Evolutionary conservation across 257 asterid species (phyloP).

Genomic region (Fraxinus quadrangulata): DNA sequence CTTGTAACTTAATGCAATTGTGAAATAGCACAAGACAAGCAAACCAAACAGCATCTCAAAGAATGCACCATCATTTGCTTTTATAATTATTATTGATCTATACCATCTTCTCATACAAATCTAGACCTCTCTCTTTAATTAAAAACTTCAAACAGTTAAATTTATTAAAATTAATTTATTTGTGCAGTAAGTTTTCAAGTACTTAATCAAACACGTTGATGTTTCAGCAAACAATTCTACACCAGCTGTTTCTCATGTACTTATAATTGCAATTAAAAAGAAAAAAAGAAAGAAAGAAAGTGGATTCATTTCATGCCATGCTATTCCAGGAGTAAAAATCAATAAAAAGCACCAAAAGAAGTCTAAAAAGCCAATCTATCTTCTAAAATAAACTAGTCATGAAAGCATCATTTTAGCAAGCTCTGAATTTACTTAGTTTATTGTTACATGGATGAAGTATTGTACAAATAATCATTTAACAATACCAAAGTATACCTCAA

Average conservation of each 20-base stretch:
- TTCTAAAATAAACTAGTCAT: neutral
- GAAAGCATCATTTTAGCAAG: constrained; percentile 17
- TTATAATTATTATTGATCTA: neutral
- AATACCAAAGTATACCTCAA: constrained; percentile 54
- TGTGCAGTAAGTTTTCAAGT: constrained; percentile 8
- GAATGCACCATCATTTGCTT: constrained; percentile 4
- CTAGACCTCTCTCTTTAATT: neutral
- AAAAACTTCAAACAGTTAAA: neutral
- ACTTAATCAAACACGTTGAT: neutral
- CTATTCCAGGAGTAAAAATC: neutral
- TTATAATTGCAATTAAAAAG: neutral
- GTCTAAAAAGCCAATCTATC: neutral
- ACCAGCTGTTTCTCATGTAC: neutral
- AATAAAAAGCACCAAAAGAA: neutral
- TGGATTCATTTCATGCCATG: neutral
- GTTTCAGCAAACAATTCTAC: neutral
- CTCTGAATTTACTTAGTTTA: constrained; percentile 1
- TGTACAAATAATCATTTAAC: neutral
- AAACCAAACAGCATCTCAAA: neutral
- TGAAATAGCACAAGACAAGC: constrained; percentile 14
- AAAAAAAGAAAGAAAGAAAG: too few relatives aligned
- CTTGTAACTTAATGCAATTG: neutral
- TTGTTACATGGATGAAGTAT: constrained; percentile 13
- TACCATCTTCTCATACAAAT: neutral
- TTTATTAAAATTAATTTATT: constrained; percentile 3